Evolutionary conservation across 2,329 filamentous ascomycete genomes (phyloP).

Genomic region (Sarocladium brachiariae): DNA sequence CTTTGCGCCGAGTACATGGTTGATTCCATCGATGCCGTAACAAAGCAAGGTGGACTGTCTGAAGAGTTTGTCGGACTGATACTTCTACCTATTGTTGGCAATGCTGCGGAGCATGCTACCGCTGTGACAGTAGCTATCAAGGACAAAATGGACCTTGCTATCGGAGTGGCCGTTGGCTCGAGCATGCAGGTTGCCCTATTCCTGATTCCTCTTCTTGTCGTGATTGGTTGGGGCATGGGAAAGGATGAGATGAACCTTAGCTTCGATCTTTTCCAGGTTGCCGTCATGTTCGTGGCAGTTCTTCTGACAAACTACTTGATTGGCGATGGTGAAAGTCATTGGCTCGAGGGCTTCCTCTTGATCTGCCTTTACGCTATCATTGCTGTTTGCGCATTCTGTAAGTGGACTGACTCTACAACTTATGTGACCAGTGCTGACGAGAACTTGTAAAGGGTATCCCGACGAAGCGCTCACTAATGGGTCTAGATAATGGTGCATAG

Average conservation of each 20-base stretch:
- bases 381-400: conserved; percentile 59
- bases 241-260: conserved; percentile 70
- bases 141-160: conserved; percentile 56
- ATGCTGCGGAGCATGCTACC: conserved; percentile 57
- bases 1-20: conserved; percentile 78
- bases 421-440: not conserved
- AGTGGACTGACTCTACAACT: conserved; percentile 22
- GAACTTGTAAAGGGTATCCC: not conserved
- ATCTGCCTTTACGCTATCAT: conserved; percentile 78
- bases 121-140: conserved; percentile 52
- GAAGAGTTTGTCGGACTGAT: conserved; percentile 76
- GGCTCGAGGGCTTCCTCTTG: conserved; percentile 69
- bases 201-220: conserved; percentile 67
- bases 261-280: conserved; percentile 85
- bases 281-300: conserved; percentile 75
- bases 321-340: conserved; percentile 75
- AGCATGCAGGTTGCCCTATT: conserved; percentile 78
- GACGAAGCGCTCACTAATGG: not conserved
- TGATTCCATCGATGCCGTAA: conserved; percentile 63
- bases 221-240: conserved; percentile 71
- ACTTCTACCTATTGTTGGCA: conserved; percentile 61
- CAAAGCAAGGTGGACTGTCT: conserved; percentile 51
- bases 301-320: conserved; percentile 84
- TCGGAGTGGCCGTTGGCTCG: conserved; percentile 57
- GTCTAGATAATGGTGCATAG: no score